Conservation (phyloP, 768 basidiomycete species). For the Suillus bovinus region DNA sequence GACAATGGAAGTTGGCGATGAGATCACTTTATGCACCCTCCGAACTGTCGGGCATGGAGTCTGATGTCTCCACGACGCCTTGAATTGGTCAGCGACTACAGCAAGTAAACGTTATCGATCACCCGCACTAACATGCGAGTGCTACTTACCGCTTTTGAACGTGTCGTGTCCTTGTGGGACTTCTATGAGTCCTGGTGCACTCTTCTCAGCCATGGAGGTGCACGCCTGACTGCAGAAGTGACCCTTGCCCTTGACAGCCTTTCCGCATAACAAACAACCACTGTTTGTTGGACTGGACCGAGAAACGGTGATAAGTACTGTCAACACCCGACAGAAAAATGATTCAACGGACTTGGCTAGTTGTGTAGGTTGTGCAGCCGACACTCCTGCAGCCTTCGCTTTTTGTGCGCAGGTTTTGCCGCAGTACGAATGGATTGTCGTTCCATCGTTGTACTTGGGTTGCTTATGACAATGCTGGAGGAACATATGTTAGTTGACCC, state of each 20-base stretch:
- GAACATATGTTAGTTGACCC: conserved; percentile 12
- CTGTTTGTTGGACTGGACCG: conserved; percentile 38
- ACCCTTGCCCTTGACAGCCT: conserved; percentile 53
- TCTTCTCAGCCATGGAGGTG: conserved; percentile 52
- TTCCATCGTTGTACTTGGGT: conserved; percentile 60
- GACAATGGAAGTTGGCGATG: conserved; percentile 47
- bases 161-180: conserved; percentile 60
- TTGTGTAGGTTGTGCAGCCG: conserved; percentile 16
- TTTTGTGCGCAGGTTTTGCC: conserved; percentile 61
- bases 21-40: conserved; percentile 64
- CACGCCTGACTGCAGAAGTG: conserved; percentile 65
- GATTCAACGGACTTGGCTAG: conserved; percentile 33
- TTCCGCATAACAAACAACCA: conserved; percentile 62
- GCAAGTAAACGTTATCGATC: conserved; percentile 7
- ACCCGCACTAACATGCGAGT: neutral
- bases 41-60: conserved; percentile 57
- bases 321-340: conserved; percentile 22
- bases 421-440: conserved; percentile 60
- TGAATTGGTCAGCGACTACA: conserved; percentile 66
- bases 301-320: conserved; percentile 34
- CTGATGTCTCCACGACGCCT: conserved; percentile 65
- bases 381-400: conserved; percentile 30
- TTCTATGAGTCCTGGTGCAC: conserved; percentile 58
- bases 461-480: conserved; percentile 57
- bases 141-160: conserved; percentile 59